Conservation (phyloP, 2,329 filamentous ascomycete species). For the Arthrinium puccinioides region DNA sequence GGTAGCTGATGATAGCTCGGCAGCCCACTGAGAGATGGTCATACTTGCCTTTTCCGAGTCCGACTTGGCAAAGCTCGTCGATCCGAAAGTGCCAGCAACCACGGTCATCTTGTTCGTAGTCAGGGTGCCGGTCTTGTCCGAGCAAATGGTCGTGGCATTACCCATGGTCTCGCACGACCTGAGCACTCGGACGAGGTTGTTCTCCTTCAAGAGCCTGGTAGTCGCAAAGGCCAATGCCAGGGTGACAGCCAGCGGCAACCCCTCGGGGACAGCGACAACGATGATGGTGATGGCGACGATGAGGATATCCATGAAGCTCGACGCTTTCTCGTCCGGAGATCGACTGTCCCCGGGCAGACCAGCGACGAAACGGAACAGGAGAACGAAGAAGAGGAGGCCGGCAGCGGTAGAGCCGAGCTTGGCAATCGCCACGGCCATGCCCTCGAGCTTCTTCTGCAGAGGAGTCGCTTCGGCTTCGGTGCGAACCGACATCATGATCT, state of each 20-base stretch:
- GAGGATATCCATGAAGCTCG: conserved; percentile 55
- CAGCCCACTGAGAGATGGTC: conserved; percentile 23
- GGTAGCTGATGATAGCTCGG: conserved; percentile 16
- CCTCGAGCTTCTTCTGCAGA: conserved; percentile 45
- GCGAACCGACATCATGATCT: conserved; percentile 48
- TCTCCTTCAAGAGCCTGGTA: conserved; percentile 61
- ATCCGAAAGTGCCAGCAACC: conserved; percentile 62
- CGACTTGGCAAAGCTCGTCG: conserved; percentile 20
- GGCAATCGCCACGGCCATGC: conserved; percentile 42
- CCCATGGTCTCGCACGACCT: conserved; percentile 66
- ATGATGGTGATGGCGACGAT: conserved; percentile 61
- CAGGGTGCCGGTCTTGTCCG: conserved; percentile 70
- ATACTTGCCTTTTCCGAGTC: conserved; percentile 13
- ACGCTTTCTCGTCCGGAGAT: conserved; percentile 48
- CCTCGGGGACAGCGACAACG: conserved; percentile 63
- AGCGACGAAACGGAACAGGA: conserved; percentile 71
- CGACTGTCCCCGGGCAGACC: conserved; percentile 43
- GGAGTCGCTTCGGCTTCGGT: conserved; percentile 45
- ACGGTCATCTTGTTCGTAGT: conserved; percentile 74
- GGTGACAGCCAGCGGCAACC: conserved; percentile 60
- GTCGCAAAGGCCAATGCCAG: conserved; percentile 62
- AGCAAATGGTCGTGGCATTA: conserved; percentile 69
- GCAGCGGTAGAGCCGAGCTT: conserved; percentile 58
- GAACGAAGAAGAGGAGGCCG: conserved; percentile 67
- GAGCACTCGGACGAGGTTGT: conserved; percentile 61